Base-by-base conservation (phyloP, 352 stramenopile species). In the Blastocystis sp. region DNA sequence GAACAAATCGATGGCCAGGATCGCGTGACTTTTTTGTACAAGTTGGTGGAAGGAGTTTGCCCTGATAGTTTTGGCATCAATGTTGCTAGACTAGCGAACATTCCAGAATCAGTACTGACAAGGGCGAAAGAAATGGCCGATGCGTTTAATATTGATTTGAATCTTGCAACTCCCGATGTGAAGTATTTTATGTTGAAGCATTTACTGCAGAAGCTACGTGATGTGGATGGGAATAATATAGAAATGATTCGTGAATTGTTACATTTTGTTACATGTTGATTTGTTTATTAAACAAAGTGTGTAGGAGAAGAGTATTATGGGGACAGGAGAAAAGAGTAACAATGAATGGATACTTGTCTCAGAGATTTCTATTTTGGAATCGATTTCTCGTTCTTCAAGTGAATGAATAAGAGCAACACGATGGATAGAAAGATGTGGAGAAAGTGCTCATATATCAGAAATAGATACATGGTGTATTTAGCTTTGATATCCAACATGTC, bases 1-100 rank as follows among this genome's bases (percentile, higher is more conserved):
- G 92, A 96, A 18, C 88, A 90, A 68, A 91, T 92, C 8, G 76
- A 91, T 73, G 90, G 91, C 79, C 79, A 91, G 56, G 92, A 95
- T 64, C 96, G 97, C 88, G 97, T 99, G 37, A 98, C 96, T 0
- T 99, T 99, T 92, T 91, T 99, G 50, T 99, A 99, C 93, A 98
- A 98, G 90, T 92, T 99, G 11, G 94, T 95, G 18, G 92, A 94
- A 7, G 98, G 98, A 3, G 94, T 97, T 76, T 99, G 95, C 90
- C 97, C 97, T 20, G 98, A 98, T 91, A 98, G 94, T 79, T 99
- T 99, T 92, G 98, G 98, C 78, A 95, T 99, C 90, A 99, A 99
- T 91, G 97, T 99, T 8, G 98, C 98, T 8, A 95, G 97, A 91
- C 93, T 99, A 20, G 97, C 98, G 9, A 95, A 96, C 73, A 93